phyloP scores from a whole-genome alignment of 257 asterid genomes.

The Solanum tarapatanum region DNA sequence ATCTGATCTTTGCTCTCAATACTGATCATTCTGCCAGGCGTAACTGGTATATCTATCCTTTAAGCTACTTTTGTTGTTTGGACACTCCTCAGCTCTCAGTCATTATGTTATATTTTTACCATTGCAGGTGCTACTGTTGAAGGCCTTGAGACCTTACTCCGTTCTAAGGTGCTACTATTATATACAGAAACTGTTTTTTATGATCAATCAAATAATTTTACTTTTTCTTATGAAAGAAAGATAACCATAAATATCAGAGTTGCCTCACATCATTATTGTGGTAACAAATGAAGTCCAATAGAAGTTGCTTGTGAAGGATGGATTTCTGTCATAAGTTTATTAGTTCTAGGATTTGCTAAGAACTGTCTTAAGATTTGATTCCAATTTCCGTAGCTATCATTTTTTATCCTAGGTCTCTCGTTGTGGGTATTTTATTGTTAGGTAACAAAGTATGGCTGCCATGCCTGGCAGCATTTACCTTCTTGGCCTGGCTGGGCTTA shows the following conservation, averaged over 20 bases:
- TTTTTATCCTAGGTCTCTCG: neutral
- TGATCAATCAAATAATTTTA: neutral
- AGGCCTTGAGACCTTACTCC: conserved; percentile 76
- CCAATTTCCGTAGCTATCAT: neutral
- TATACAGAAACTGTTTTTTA: neutral
- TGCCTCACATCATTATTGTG: neutral
- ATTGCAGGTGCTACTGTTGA: conserved; percentile 78
- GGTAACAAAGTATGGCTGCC: neutral
- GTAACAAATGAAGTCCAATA: neutral
- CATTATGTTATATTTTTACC: conserved; percentile 2
- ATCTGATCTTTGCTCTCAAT: neutral
- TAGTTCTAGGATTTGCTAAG: neutral
- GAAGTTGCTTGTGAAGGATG: conserved; percentile 1
- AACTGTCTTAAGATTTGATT: neutral
- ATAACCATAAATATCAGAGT: neutral
- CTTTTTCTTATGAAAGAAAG: neutral
- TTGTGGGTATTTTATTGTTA: neutral
- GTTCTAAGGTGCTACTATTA: conserved; percentile 56
- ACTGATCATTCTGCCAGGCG: neutral
- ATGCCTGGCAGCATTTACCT: neutral
- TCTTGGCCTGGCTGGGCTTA: neutral
- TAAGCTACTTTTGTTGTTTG: neutral
- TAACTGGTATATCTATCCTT: neutral
- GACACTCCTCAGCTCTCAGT: neutral
- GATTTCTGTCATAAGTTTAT: neutral